Evolutionary conservation across 306 rosid genomes (phyloP), one percentile per base, ranked within the genome.

Genomic region (Quercus variabilis): DNA sequence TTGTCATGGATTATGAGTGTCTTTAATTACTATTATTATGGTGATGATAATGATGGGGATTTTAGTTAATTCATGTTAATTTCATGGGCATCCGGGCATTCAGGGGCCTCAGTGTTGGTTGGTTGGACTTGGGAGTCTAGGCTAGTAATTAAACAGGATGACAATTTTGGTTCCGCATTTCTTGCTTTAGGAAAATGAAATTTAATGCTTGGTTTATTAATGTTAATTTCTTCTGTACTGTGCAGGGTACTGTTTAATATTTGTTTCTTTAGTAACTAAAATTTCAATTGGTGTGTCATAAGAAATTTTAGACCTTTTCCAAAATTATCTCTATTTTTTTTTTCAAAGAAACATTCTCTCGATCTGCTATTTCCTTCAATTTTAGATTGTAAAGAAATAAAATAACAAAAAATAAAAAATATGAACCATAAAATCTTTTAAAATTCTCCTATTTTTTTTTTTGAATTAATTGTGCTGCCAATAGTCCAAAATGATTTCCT

Each of bases 1-100:
- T 74, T 70, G 17, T 74, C 83, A 74, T 60, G 76, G 54, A 77
- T 25, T 54, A 74, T 20, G 18, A 11, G 28, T 71, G 51, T 38
- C 63, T 83, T 55, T 73, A 14, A 65, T 21, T 67, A 69, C 31
- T 69, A 11, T 35, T 49, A 49, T 12, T 49, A 12, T 49, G 15
- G 1, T 17, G 5, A 30, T 15, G 17, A 20, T 5, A 3, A 7
- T 19, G 21, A 63, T 63, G 11, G 38, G 14, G 5, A 2, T 28
- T 64, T 64, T 64, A 15, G 70, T 64, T 28, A 64, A 5, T 26
- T 30, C 70, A 26, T 41, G 70, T 64, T 14, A 64, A 30, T 1
- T 64, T 30, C 46, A 64, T 30, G 41, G 41, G 3, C 17, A 64
- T 15, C 70, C 70, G 1, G 46, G 46, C 0, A 30, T 15, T 64